phyloP scores from a whole-genome alignment of 148 eudicot genomes.

The Limonium bicolor region DNA sequence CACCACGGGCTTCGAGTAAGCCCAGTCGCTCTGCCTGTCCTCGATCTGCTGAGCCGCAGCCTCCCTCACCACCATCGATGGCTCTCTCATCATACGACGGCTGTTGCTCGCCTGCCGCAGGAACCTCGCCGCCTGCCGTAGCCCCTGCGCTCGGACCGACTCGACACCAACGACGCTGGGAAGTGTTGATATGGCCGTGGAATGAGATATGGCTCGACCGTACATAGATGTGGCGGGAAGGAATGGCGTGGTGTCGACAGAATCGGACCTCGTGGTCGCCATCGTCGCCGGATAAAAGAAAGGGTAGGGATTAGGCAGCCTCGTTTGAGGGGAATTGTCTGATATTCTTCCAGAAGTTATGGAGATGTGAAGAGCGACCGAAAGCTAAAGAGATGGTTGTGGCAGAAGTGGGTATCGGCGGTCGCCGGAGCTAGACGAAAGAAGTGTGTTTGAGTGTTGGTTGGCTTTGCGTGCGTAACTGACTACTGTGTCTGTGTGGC shows the following conservation, averaged over 20 bases:
- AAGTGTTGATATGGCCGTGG: not conserved
- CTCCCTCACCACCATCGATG: constrained; percentile 75
- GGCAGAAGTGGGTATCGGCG: too few relatives aligned
- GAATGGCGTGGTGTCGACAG: constrained; percentile 8
- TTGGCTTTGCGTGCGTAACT: too few relatives aligned
- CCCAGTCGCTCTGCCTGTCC: constrained; percentile 87
- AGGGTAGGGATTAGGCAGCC: too few relatives aligned
- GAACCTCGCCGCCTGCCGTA: constrained; percentile 2
- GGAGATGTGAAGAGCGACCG: too few relatives aligned
- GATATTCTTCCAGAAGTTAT: too few relatives aligned
- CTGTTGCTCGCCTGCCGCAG: not conserved
- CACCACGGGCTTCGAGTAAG: constrained; percentile 86
- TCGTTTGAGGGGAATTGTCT: too few relatives aligned
- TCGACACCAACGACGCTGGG: not conserved
- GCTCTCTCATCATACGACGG: not conserved
- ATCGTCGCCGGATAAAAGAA: constrained; percentile 1
- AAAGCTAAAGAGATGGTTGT: too few relatives aligned
- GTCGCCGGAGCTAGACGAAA: too few relatives aligned
- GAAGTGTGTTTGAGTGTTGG: too few relatives aligned
- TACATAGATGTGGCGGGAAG: constrained; percentile 4
- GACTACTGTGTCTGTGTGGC: too few relatives aligned
- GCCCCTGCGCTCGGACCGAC: constrained; percentile 6
- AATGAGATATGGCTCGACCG: constrained; percentile 3
- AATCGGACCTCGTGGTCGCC: constrained; percentile 6
- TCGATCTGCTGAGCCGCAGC: constrained; percentile 88